Conservation (phyloP, 208 protist genomes). For the Leishmania guyanensis region DNA sequence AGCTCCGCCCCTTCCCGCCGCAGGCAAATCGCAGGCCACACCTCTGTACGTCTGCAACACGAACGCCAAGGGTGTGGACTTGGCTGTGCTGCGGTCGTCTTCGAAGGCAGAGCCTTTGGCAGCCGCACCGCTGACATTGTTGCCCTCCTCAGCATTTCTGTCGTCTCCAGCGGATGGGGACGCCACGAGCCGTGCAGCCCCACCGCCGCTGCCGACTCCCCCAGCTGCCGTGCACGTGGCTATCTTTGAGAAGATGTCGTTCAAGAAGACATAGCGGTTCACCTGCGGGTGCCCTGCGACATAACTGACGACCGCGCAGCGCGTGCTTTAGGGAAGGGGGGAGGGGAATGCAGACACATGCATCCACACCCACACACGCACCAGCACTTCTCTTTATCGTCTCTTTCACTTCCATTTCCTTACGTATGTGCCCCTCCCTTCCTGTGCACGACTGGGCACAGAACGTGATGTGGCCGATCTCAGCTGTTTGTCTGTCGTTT, state of each 20-base stretch:
- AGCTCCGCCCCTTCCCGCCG: neutral
- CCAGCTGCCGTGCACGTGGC: neutral
- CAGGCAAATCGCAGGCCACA: neutral
- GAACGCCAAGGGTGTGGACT: neutral
- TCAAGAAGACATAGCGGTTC: conserved; percentile 13
- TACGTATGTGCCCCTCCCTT: neutral
- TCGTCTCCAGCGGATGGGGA: neutral
- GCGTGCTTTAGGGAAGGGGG: neutral
- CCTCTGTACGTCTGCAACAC: neutral
- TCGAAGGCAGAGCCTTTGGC: neutral
- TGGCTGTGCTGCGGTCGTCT: neutral
- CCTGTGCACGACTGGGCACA: neutral
- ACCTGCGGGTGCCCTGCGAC: neutral
- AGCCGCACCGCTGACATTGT: neutral
- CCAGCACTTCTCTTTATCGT: neutral
- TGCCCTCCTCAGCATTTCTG: neutral
- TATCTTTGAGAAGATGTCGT: conserved; percentile 21
- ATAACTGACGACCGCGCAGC: neutral
- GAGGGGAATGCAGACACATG: neutral
- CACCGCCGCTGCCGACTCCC: conserved; percentile 4
- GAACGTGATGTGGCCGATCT: neutral
- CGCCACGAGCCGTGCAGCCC: neutral
- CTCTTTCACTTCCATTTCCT: neutral
- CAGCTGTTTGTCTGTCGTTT: too few species aligned
- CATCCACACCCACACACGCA: neutral